Percentiles rank a stretch among this genome's conserved stretches.
These are phyloP conservation scores for Aspergillus sparsus DNA, from an alignment of 495 filamentous ascomycete species.

Conservation along the genomic window DNA sequence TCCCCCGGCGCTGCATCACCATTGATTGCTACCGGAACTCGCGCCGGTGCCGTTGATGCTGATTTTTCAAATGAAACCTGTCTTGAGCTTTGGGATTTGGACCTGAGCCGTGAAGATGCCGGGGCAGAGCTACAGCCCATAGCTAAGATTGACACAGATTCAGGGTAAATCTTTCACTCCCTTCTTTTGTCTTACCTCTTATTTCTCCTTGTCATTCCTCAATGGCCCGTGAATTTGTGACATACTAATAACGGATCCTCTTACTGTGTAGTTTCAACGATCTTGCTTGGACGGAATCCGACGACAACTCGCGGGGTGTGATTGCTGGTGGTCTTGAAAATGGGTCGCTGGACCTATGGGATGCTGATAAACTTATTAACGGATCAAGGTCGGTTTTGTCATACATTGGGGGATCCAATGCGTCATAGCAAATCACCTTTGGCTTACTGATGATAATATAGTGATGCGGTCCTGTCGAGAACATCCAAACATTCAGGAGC, in stretches of 20 bases:
- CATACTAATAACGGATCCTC: conserved; percentile 18
- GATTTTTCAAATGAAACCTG: conserved; percentile 98
- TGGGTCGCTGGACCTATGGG: conserved; percentile 94
- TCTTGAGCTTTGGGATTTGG: conserved; percentile 94
- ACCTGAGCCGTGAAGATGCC: conserved; percentile 69
- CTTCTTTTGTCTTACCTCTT: not conserved
- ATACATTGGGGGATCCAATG: not conserved
- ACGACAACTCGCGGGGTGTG: conserved; percentile 75
- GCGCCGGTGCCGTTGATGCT: conserved; percentile 90
- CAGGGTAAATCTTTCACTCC: conserved; percentile 61
- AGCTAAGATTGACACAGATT: conserved; percentile 81
- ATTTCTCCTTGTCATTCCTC: not conserved
- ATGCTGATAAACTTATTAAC: conserved; percentile 79
- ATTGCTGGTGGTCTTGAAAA: conserved; percentile 96
- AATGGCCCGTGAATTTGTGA: not conserved
- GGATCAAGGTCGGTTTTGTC: conserved; percentile 52
- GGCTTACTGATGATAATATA: conserved; percentile 38
- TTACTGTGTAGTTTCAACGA: conserved; percentile 78
- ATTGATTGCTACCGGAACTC: conserved; percentile 90
- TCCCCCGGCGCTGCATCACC: conserved; percentile 74
- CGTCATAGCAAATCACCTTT: not conserved
- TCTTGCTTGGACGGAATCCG: conserved; percentile 86
- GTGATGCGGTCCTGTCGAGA: conserved; percentile 78
- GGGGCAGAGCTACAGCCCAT: conserved; percentile 82
- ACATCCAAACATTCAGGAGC: conserved; percentile 91